These are phyloP conservation scores for thale cress (Arabidopsis thaliana) DNA, from an alignment of 345 rosid genomes.

Conservation along the genomic window TAIR10.1 NC_003075.7:12525001-12525500, in stretches of 20 bases:
- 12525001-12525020: background rate
- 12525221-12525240: constrained; percentile 99
- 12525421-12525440: constrained; percentile 92
- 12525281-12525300: constrained; percentile 72
- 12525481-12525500: constrained; percentile 59
- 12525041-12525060: constrained; percentile 4
- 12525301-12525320: constrained; percentile 76
- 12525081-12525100: constrained; percentile 10
- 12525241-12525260: constrained; percentile 78
- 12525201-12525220: constrained; percentile 28
- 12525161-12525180: background rate
- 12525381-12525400: constrained; percentile 92
- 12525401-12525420: constrained; percentile 82
- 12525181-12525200: background rate
- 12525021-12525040: constrained; percentile 23
- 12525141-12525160: constrained; percentile 33
- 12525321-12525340: constrained; percentile 91
- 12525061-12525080: constrained; percentile 8
- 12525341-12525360: constrained; percentile 85
- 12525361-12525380: constrained; percentile 89
- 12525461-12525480: constrained; percentile 85
- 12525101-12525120: constrained; percentile 14
- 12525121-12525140: constrained; percentile 23
- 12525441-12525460: constrained; percentile 96
- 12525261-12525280: constrained; percentile 79